Percentiles rank a stretch among this genome's conserved stretches.
Conservation (phyloP, 2,329 filamentous ascomycete genomes). For the Sclerotinia subarctica region DNA sequence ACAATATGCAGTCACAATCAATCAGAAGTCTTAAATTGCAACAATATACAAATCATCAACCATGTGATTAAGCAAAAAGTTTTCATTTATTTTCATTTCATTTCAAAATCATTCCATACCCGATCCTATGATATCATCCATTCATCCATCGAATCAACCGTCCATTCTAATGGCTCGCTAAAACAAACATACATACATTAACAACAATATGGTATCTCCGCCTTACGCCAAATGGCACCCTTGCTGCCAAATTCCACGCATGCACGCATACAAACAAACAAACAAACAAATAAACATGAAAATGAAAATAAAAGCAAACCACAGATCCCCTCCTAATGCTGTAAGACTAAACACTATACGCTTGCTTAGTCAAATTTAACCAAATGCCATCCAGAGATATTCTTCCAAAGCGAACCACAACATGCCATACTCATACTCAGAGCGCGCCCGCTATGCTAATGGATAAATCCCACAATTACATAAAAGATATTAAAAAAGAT, state of each 20-base stretch:
- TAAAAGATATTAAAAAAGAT: neutral
- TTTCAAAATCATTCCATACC: neutral
- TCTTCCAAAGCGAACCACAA: neutral
- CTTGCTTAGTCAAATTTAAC: neutral
- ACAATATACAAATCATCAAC: neutral
- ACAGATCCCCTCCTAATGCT: neutral
- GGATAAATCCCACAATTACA: neutral
- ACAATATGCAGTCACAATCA: too few species aligned
- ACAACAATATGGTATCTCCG: constrained; percentile 5
- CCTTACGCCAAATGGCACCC: neutral
- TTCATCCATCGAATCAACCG: too few species aligned
- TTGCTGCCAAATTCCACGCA: neutral
- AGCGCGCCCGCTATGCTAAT: neutral
- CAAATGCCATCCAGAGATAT: neutral
- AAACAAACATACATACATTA: neutral
- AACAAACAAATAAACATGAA: neutral
- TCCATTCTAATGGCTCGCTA: neutral
- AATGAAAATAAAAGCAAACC: neutral
- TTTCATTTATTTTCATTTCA: neutral
- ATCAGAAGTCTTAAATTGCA: too few species aligned
- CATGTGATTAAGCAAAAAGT: neutral
- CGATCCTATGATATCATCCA: neutral
- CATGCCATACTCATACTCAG: neutral
- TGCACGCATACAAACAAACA: neutral
- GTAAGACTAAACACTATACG: neutral